Evolutionary conservation across 495 filamentous ascomycete genomes (phyloP).

Genomic region (Podospora australis): DNA sequence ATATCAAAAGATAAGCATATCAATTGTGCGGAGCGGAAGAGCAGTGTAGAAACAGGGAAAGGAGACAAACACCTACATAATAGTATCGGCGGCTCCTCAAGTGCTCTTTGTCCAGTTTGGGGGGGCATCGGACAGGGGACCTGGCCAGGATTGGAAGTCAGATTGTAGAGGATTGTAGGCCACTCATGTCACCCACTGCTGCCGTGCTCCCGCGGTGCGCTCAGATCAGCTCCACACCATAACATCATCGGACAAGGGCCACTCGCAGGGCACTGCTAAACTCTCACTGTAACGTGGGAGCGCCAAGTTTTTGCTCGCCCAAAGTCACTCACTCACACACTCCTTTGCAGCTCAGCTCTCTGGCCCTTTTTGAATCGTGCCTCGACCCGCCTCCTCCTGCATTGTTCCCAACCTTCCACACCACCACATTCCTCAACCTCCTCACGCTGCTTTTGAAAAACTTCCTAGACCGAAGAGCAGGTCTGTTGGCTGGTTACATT

Average conservation of each 20-base stretch:
- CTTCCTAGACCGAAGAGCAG: too few relatives aligned
- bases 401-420: background rate
- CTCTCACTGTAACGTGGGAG: conserved; percentile 26
- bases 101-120: too few relatives aligned
- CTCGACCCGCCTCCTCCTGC: conserved; percentile 7
- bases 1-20: too few relatives aligned
- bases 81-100: too few relatives aligned
- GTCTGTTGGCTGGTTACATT: too few relatives aligned
- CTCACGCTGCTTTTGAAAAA: too few relatives aligned
- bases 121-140: too few relatives aligned
- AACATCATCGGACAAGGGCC: conserved; percentile 27
- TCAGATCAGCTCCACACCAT: conserved; percentile 22
- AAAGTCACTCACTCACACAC: conserved; percentile 8
- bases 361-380: conserved; percentile 18
- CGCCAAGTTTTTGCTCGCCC: conserved; percentile 17
- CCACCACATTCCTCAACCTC: background rate
- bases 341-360: background rate
- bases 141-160: too few relatives aligned
- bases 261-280: conserved; percentile 12
- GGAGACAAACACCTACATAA: too few relatives aligned
- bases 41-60: too few relatives aligned
- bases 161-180: background rate
- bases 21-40: too few relatives aligned
- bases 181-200: background rate
- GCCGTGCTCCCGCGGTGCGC: conserved; percentile 4